Evolutionary conservation across 2,329 filamentous ascomycete genomes (phyloP), one percentile per base, ranked within the genome.

Genomic region (Gnomoniopsis smithogilvyi): DNA sequence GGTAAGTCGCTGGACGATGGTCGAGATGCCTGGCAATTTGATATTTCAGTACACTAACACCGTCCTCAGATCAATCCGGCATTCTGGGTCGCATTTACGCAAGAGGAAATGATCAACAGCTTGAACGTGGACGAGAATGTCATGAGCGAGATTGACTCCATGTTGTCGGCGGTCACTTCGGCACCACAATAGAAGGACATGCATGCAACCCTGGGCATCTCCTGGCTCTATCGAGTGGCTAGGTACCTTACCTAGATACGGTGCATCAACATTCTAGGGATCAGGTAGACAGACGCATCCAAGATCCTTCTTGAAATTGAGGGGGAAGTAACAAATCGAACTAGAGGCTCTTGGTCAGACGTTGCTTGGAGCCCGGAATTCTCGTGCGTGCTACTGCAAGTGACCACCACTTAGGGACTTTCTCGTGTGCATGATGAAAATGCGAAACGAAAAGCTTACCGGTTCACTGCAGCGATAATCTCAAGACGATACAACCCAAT

Each of bases 51-150:
- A 6, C 41, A 10, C 8, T 10, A 3, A 19, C 4, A n/a, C 17
- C 21, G 41, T 45, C 22, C 22, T n/a, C 78, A 82, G 69, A 73
- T 73, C 65, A 78, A 77, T 62, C 79, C 81, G 11, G 73, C 78
- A 43, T 82, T 80, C 73, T 85, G 81, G 82, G 73, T 80, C 17
- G 80, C 78, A 8, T 79, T 80, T 56, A 80, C 78, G 1, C 79
- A 81, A 64, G 79, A 82, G 67, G 78, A 84, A 65, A 80, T 83
- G 66, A 78, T 84, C 58, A 78, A 72, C 59, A 82, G 76, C 58
- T 78, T 86, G 60, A 77, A 81, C 19, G 78, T 80, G 1, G 82
- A 86, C 63, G 83, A 86, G 64, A 78, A 76, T 47, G 84, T 86
- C 63, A 84, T 85, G 73, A 77, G 72, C 58, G 82, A 85, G 65